Evolutionary conservation across 2,329 filamentous ascomycete species (phyloP).

Genomic region (Colletotrichum paranaense): DNA sequence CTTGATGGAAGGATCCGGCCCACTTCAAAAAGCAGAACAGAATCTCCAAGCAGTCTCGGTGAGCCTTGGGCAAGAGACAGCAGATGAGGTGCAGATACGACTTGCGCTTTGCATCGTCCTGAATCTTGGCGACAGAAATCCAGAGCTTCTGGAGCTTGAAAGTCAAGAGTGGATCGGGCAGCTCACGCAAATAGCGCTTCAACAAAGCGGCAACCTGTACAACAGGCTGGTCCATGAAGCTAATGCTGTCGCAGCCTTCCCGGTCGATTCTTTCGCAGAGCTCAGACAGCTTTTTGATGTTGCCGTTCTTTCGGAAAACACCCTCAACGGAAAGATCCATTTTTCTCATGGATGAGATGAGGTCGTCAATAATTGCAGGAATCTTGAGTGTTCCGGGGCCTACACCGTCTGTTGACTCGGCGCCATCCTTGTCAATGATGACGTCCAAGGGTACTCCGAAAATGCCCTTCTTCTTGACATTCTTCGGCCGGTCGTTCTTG

Average conservation of each 20-base stretch:
- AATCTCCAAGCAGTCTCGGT: slow-evolving; percentile 94
- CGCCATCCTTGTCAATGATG: slow-evolving; percentile 91
- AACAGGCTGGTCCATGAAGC: slow-evolving; percentile 88
- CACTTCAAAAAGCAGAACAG: slow-evolving; percentile 97
- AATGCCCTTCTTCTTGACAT: slow-evolving; percentile 89
- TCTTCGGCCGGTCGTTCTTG: slow-evolving; percentile 83
- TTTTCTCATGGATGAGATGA: slow-evolving; percentile 93
- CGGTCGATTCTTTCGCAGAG: slow-evolving; percentile 87
- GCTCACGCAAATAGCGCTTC: slow-evolving; percentile 93
- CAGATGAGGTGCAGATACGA: slow-evolving; percentile 91
- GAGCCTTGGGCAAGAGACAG: slow-evolving; percentile 90
- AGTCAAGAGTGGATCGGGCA: slow-evolving; percentile 94
- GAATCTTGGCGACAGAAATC: slow-evolving; percentile 89
- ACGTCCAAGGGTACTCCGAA: slow-evolving; percentile 91
- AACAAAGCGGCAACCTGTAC: slow-evolving; percentile 93
- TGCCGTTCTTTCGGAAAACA: slow-evolving; percentile 98
- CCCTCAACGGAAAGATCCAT: slow-evolving; percentile 99
- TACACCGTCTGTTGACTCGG: slow-evolving; percentile 97
- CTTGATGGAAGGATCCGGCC: slow-evolving; percentile 96
- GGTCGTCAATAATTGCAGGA: slow-evolving; percentile 94
- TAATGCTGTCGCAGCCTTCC: slow-evolving; percentile 85
- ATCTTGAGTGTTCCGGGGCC: slow-evolving; percentile 91
- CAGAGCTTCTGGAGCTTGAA: slow-evolving; percentile 94
- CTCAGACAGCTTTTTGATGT: slow-evolving; percentile 93
- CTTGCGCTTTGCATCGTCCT: slow-evolving; percentile 82